Evolutionary conservation across 441 rosid species (phyloP), one percentile per base, ranked within the genome.

Genomic region (Adansonia rubrostipa): DNA sequence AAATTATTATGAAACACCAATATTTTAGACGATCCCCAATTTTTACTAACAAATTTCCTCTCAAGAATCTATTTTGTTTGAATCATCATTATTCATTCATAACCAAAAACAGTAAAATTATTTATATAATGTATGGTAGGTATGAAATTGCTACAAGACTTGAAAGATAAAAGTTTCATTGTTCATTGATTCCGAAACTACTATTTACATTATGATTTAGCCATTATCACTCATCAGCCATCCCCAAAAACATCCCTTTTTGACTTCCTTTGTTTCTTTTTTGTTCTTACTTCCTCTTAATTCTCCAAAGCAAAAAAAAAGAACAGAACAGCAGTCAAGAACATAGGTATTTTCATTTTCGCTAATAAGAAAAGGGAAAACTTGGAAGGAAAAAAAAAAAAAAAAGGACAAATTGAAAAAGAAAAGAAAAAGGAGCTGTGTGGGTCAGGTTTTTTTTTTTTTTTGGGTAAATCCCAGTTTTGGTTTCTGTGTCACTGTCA

Each of bases 161-260:
- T 19, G 19, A 11, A 22, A 20, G 57, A 36, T 10, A 56, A 22
- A 10, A 47, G 1, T 45, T 14, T 28, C 33, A 22, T 47, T 62
- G 6, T 68, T 40, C 67, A 77, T 77, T 69, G 61, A 42, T 77
- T 56, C 80, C 48, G 3, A 47, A 69, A 45, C 62, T 77, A 54
- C 42, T 47, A 56, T 69, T 47, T 77, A 77, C 80, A 76, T 22
- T 5, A 44, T 60, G 33, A n/a, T 50, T 51, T 10, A 44, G 22
- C 17, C 40, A 58, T 9, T 28, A 28, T 28, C 36, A 28, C 36
- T 28, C 20, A 74, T 58, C 9, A 44, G 11, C 17, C 20, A 57
- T 9, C 47, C 24, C 22, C 71, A 24, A 64, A 65, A 53, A 65
- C 78, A n/a, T 22, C 47, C 58, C 5, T 4, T 53, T 42, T 44